Evolutionary conservation across 805 yeast species (phyloP).

Genomic region (Komagataella pseudopastoris): DNA sequence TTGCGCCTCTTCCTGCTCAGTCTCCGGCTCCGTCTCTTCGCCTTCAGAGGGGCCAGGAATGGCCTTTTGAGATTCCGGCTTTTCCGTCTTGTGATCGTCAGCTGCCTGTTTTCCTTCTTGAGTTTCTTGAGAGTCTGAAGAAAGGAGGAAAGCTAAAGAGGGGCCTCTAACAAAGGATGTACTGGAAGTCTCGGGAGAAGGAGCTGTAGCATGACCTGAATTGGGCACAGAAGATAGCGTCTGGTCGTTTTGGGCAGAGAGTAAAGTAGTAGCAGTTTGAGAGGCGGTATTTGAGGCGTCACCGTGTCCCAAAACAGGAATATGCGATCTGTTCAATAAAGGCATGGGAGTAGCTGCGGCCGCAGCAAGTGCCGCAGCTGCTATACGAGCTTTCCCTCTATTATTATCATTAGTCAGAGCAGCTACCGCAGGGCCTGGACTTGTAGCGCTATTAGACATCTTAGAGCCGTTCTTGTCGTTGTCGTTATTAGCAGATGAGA

Average conservation of each 20-base stretch:
- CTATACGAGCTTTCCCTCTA: constrained; percentile 40
- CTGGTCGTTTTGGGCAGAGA: background rate
- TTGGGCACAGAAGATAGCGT: background rate
- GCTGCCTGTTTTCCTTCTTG: background rate
- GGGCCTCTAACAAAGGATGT: background rate
- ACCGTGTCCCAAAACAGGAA: background rate
- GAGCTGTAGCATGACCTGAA: background rate
- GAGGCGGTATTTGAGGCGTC: background rate
- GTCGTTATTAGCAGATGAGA: background rate
- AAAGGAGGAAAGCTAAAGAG: background rate
- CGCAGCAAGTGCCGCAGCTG: constrained; percentile 75
- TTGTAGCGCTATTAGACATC: constrained; percentile 8
- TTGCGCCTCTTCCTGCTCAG: background rate
- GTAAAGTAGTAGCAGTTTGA: background rate
- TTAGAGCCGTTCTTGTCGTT: background rate
- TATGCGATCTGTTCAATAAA: constrained; percentile 8
- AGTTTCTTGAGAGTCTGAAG: background rate
- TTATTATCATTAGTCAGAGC: constrained; percentile 17
- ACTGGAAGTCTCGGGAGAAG: background rate
- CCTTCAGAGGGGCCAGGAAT: background rate
- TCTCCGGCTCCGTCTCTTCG: constrained; percentile 1
- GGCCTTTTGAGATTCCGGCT: background rate
- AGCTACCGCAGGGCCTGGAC: constrained; percentile 25
- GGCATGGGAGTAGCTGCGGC: constrained; percentile 73
- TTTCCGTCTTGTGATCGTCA: background rate